Percentiles rank a stretch among this genome's conserved stretches.
Conservation (phyloP, 1,284 basidiomycete species). For the Vanrija humicola region DNA sequence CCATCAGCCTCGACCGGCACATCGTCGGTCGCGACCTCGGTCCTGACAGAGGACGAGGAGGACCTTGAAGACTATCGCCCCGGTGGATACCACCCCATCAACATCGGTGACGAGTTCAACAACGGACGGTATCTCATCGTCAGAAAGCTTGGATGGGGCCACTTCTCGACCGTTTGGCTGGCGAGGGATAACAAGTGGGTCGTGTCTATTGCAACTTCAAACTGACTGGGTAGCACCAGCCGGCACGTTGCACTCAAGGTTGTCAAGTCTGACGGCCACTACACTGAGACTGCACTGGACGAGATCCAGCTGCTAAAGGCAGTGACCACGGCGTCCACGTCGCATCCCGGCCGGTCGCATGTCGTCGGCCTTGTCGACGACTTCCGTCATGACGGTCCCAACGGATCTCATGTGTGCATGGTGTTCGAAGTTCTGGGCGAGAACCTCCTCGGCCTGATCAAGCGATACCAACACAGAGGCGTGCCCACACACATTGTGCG, state of each 20-base stretch:
- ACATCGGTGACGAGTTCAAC: constrained; percentile 89
- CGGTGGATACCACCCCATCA: constrained; percentile 91
- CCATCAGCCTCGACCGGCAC: constrained; percentile 22
- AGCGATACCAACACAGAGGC: constrained; percentile 77
- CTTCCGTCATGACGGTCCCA: constrained; percentile 93
- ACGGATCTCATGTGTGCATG: constrained; percentile 98
- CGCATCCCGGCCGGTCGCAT: constrained; percentile 56
- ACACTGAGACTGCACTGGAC: constrained; percentile 96
- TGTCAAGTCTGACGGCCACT: constrained; percentile 94
- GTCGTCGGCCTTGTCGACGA: constrained; percentile 97
- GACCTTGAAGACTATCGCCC: constrained; percentile 69
- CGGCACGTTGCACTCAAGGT: constrained; percentile 98
- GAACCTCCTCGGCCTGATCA: constrained; percentile 95
- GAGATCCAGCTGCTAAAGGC: constrained; percentile 98
- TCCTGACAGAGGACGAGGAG: constrained; percentile 50
- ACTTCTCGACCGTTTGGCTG: constrained; percentile 93
- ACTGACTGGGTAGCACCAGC: constrained; percentile 61
- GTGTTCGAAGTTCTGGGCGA: constrained; percentile 98
- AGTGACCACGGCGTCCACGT: constrained; percentile 76
- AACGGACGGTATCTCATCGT: constrained; percentile 86
- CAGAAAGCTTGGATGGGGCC: constrained; percentile 95
- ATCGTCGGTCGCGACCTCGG: constrained; percentile 40
- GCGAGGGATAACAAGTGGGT: constrained; percentile 79
- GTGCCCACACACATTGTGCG: constrained; percentile 91
- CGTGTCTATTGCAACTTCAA: not conserved